phyloP scores from a whole-genome alignment of 2,329 filamentous ascomycete genomes.

The Diaporthe destruens region DNA sequence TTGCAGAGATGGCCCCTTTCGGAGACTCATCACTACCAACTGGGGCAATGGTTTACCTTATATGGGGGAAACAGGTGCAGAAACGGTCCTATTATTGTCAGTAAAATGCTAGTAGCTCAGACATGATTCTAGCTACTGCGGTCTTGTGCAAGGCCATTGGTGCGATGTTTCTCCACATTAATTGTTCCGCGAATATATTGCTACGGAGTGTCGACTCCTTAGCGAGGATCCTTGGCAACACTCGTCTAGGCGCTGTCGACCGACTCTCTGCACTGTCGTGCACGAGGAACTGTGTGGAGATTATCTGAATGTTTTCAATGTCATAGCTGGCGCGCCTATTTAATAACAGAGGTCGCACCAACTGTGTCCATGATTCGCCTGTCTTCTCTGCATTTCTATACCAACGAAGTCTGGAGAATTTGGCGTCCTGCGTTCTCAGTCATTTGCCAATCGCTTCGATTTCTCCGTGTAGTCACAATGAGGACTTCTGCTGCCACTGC shows the following conservation, averaged over 20 bases:
- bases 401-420: neutral
- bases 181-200: slow-evolving; percentile 29
- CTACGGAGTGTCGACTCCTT: slow-evolving; percentile 16
- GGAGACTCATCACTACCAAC: neutral
- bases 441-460: neutral
- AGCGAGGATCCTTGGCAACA: neutral
- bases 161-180: slow-evolving; percentile 28
- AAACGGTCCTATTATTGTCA: neutral
- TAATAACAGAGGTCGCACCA: neutral
- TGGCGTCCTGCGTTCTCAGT: neutral
- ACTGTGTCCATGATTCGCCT: neutral
- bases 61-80: neutral
- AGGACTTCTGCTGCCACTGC: neutral
- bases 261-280: neutral
- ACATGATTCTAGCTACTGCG: neutral
- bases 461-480: neutral
- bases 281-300: neutral
- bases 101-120: too few species aligned
- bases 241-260: neutral
- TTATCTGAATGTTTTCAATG: neutral
- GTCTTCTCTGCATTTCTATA: neutral
- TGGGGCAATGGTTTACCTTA: neutral
- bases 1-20: neutral
- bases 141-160: neutral
- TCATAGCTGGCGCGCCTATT: neutral